These are phyloP conservation scores for Steccherinum ochraceum DNA, from an alignment of 768 basidiomycete genomes.

Conservation along the genomic window DNA sequence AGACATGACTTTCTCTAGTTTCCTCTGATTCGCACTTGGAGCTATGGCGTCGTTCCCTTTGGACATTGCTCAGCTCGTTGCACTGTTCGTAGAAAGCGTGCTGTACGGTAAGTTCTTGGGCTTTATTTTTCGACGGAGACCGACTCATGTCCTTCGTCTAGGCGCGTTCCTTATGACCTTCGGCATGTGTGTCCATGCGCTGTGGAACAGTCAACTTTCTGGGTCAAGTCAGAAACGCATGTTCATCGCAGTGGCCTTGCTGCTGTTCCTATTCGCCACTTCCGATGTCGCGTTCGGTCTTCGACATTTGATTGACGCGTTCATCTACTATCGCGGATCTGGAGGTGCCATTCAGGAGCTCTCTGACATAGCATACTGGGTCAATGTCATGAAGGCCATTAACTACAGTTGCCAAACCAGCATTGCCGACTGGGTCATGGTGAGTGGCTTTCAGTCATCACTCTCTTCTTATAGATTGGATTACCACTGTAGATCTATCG, in stretches of 20 bases:
- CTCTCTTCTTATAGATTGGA: background rate
- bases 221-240: background rate
- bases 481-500: constrained; percentile 5
- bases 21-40: too few relatives aligned
- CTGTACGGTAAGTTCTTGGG: constrained; percentile 10
- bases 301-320: constrained; percentile 35
- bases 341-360: constrained; percentile 28
- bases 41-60: constrained; percentile 2
- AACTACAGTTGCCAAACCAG: constrained; percentile 36
- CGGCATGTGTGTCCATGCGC: constrained; percentile 25
- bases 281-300: constrained; percentile 36
- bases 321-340: constrained; percentile 26
- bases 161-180: constrained; percentile 12
- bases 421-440: constrained; percentile 37
- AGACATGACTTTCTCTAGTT: too few relatives aligned
- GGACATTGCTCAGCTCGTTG: constrained; percentile 11
- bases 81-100: constrained; percentile 12
- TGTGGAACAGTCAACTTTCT: constrained; percentile 18
- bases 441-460: constrained; percentile 9
- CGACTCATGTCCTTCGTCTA: background rate
- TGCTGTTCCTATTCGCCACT: constrained; percentile 35
- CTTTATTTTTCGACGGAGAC: background rate
- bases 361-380: constrained; percentile 29
- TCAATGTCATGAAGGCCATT: constrained; percentile 37
- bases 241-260: constrained; percentile 30